Evolutionary conservation across 306 rosid genomes (phyloP).

Genomic region (Sicyos edulis): DNA sequence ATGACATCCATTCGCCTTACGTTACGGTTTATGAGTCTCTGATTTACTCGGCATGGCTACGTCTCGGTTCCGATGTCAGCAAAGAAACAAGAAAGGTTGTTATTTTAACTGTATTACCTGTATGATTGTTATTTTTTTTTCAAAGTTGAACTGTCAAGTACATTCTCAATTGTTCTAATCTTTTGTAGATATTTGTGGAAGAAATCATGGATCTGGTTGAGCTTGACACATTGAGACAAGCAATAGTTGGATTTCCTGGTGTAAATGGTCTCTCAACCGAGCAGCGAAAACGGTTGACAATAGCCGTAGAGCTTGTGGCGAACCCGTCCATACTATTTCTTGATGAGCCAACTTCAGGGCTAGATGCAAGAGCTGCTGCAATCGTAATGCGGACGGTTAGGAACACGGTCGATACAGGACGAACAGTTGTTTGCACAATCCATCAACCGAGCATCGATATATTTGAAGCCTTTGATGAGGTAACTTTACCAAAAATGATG

Average conservation of each 20-base stretch:
- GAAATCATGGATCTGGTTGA: slow-evolving; percentile 58
- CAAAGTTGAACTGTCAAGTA: slow-evolving; percentile 16
- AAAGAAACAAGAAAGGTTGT: slow-evolving; percentile 52
- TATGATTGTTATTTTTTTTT: background rate
- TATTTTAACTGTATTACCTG: background rate
- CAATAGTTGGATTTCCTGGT: slow-evolving; percentile 55
- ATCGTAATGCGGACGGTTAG: slow-evolving; percentile 52
- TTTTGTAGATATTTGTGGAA: slow-evolving; percentile 39
- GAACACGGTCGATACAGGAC: slow-evolving; percentile 48
- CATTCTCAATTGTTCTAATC: background rate
- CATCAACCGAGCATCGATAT: slow-evolving; percentile 57
- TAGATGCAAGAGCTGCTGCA: slow-evolving; percentile 58
- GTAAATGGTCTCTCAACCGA: slow-evolving; percentile 46
- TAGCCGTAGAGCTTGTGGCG: slow-evolving; percentile 49
- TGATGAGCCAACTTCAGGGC: slow-evolving; percentile 57
- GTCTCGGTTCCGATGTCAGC: slow-evolving; percentile 43
- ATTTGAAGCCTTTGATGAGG: slow-evolving; percentile 53
- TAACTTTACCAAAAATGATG: slow-evolving; percentile 21
- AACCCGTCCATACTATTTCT: slow-evolving; percentile 50
- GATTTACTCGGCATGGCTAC: slow-evolving; percentile 72
- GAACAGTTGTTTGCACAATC: slow-evolving; percentile 54
- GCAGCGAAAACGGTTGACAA: slow-evolving; percentile 49
- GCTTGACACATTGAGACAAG: slow-evolving; percentile 36
- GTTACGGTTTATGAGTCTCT: slow-evolving; percentile 66
- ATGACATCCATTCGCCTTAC: slow-evolving; percentile 74